Base-by-base conservation (phyloP, 2,329 filamentous ascomycete species). In the Colletotrichum sp. region DNA sequence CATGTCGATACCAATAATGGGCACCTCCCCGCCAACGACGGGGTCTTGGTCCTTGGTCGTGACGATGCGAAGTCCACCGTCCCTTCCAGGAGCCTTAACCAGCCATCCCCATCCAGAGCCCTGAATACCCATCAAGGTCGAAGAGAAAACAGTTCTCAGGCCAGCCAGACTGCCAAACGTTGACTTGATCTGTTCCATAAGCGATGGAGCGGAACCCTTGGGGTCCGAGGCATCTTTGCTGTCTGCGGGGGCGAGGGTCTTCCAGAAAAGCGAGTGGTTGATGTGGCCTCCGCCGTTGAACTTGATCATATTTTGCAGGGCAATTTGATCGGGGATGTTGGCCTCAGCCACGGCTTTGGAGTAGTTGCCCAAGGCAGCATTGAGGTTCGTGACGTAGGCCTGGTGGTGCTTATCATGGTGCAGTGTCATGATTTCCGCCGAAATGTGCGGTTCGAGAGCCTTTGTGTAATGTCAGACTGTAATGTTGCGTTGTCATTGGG, bases 181-280 rank as follows among this genome's bases (percentile, higher is more conserved):
- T 69, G 87, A 85, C 66, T 86, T 84, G 78, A 97, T 93, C 7
- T 92, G 92, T 1, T 87, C 86, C 9, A 88, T 79, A 5, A 97
- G 87, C 28, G 87, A 85, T 0, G 93, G 92, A 0, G 92, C 91
- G 2, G 87, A 83, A 5, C 43, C 63, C 63, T 88, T 85, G 5
- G 89, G 83, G 63, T 66, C 63, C 28, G 90, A 87, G 2, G 94
- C 89, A 8, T 92, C 90, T 0, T 87, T 78, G 3, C 89, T 92
- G 24, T 85, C 87, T 0, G 91, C 85, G 0, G 94, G 94, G 0
- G 91, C 85, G 28, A 97, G 89, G 83, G 95, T 96, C 86, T 94
- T 92, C 96, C 96, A 98, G 89, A 98, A 98, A 38, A 98, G 91
- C 1, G 92, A 93, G 88, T 98, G 96, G 87, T 98, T 98, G 86